phyloP scores from a whole-genome alignment of 352 stramenopile species.

The Globisporangium ultimum region DNA sequence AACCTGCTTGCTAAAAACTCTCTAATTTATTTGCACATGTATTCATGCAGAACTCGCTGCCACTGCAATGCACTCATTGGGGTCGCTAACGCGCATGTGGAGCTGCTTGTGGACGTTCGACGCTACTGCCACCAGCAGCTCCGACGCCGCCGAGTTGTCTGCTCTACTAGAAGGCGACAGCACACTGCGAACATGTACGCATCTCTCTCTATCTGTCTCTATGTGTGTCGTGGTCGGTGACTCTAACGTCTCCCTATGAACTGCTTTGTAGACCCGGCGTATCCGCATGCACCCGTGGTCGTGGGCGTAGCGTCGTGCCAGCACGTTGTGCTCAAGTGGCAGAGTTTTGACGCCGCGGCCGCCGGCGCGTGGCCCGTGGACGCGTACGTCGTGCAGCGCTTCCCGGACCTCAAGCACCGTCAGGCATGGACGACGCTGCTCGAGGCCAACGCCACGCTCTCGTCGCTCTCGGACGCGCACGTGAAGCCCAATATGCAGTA shows the following conservation, averaged over 20 bases:
- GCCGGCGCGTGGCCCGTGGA: slow-evolving; percentile 39
- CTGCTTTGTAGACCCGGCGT: slow-evolving; percentile 39
- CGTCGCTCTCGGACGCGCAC: slow-evolving; percentile 19
- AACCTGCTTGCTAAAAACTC: too few relatives aligned
- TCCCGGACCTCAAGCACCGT: slow-evolving; percentile 25
- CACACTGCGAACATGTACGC: not conserved
- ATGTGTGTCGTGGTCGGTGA: not conserved
- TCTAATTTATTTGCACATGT: too few relatives aligned
- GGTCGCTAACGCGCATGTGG: not conserved
- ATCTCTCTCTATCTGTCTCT: not conserved
- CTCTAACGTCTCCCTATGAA: too few relatives aligned
- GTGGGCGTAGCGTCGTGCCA: slow-evolving; percentile 35
- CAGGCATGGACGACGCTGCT: slow-evolving; percentile 38
- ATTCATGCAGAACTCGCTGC: not conserved
- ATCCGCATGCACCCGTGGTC: slow-evolving; percentile 42
- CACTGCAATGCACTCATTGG: not conserved
- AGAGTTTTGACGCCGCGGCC: slow-evolving; percentile 24
- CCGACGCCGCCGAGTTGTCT: not conserved
- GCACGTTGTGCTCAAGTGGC: slow-evolving; percentile 41
- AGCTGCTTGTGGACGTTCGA: not conserved
- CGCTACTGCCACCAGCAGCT: not conserved
- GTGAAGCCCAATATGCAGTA: slow-evolving; percentile 13
- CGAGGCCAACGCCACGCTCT: slow-evolving; percentile 36
- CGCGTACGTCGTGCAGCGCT: slow-evolving; percentile 43
- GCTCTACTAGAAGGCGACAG: not conserved